Conservation (phyloP, 148 eudicot species). For the Vaccinium myrtillus region DNA sequence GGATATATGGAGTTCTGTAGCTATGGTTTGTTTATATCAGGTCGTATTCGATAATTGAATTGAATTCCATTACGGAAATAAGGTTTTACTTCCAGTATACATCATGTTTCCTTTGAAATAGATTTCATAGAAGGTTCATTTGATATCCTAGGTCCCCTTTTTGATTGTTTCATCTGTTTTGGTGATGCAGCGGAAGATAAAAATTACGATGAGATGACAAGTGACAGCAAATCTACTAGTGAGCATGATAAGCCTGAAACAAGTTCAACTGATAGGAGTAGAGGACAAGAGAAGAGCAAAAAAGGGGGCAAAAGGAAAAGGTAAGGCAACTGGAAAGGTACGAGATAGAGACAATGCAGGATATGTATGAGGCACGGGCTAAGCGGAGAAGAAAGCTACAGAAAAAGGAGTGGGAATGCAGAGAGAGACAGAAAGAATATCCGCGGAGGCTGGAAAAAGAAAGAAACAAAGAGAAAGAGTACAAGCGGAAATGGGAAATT, state of each 20-base stretch:
- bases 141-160: background rate
- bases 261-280: constrained; percentile 76
- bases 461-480: constrained; percentile 76
- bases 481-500: constrained; percentile 63
- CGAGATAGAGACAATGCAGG: constrained; percentile 93
- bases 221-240: constrained; percentile 52
- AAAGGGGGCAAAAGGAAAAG: constrained; percentile 76
- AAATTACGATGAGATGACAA: constrained; percentile 66
- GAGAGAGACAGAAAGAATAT: constrained; percentile 77
- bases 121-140: background rate
- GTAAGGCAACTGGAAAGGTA: constrained; percentile 92
- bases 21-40: background rate
- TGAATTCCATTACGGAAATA: background rate
- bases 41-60: background rate
- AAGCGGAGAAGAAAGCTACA: background rate
- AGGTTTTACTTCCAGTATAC: constrained; percentile 3
- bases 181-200: constrained; percentile 55
- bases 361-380: constrained; percentile 43
- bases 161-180: background rate
- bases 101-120: background rate
- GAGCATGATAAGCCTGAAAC: constrained; percentile 57
- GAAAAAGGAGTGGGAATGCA: constrained; percentile 73
- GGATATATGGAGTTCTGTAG: too few species aligned
- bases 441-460: constrained; percentile 75
- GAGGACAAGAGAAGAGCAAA: constrained; percentile 64